phyloP scores from a whole-genome alignment of 2,329 filamentous ascomycete genomes.

The Cladophialophora chaetospira region DNA sequence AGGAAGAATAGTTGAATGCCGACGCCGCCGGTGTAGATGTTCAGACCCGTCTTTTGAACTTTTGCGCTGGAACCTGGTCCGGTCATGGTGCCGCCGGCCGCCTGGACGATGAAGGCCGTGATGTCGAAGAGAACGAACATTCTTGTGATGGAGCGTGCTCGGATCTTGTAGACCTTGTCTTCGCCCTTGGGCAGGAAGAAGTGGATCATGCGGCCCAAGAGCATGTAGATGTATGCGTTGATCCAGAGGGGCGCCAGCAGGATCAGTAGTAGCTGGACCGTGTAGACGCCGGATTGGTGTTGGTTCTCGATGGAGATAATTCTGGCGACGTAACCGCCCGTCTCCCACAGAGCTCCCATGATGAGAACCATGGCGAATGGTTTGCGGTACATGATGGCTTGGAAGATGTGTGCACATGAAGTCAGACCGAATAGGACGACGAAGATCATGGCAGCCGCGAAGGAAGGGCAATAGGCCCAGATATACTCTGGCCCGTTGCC shows the following conservation, averaged over 20 bases:
- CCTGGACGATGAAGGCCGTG: conserved; percentile 50
- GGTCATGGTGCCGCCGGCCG: conserved; percentile 43
- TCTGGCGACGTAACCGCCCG: conserved; percentile 42
- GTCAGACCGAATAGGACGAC: conserved; percentile 41
- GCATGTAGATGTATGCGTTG: conserved; percentile 54
- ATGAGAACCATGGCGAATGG: conserved; percentile 49
- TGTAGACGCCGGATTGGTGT: conserved; percentile 28
- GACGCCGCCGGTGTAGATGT: conserved; percentile 48
- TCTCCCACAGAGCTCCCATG: conserved; percentile 49
- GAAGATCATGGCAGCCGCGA: conserved; percentile 41
- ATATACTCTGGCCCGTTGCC: conserved; percentile 17
- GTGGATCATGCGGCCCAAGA: conserved; percentile 50
- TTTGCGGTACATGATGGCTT: conserved; percentile 42
- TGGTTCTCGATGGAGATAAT: conserved; percentile 30
- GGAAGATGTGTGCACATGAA: conserved; percentile 38
- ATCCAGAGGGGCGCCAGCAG: conserved; percentile 50
- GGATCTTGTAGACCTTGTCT: conserved; percentile 42
- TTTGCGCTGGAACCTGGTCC: conserved; percentile 33
- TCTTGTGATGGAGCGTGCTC: conserved; percentile 41
- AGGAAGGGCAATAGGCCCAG: conserved; percentile 44
- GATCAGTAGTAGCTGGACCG: conserved; percentile 46
- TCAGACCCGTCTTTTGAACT: conserved; percentile 41
- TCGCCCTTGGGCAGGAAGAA: conserved; percentile 38
- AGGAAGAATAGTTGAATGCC: conserved; percentile 59
- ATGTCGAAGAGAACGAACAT: conserved; percentile 49